Percentiles rank a stretch among this genome's conserved stretches.
phyloP scores from a whole-genome alignment of 257 asterid species.

The Scutellaria galericulata region DNA sequence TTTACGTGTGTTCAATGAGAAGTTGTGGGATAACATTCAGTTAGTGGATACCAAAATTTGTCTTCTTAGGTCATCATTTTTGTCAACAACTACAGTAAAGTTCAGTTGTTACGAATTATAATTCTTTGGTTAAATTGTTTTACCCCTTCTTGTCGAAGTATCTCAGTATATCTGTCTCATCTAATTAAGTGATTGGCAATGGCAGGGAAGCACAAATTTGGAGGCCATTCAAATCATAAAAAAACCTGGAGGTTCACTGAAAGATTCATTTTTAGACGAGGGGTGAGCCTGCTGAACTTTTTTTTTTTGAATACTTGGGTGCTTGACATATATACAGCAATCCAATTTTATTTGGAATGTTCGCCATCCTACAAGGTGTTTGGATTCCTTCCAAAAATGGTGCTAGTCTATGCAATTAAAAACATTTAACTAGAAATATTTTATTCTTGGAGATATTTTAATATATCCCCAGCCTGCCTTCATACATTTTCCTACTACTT shows the following conservation, averaged over 20 bases:
- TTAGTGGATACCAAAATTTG: background rate
- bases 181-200: conserved; percentile 33
- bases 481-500: background rate
- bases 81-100: background rate
- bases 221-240: conserved; percentile 91
- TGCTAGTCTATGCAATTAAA: conserved; percentile 1
- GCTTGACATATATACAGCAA: background rate
- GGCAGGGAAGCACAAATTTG: conserved; percentile 91
- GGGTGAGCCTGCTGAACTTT: conserved; percentile 52
- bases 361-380: background rate
- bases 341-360: background rate
- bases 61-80: conserved; percentile 6
- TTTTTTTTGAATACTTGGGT: background rate
- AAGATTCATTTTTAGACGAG: conserved; percentile 87
- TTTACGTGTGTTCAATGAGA: too few relatives aligned
- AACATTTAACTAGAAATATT: background rate
- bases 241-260: conserved; percentile 92
- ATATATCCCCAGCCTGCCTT: background rate
- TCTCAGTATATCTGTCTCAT: background rate
- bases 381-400: background rate
- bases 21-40: conserved; percentile 3
- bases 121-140: conserved; percentile 6
- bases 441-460: background rate
- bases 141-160: background rate
- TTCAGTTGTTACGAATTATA: background rate